Evolutionary conservation across 441 rosid genomes (phyloP).

Genomic region (Adansonia rubrostipa): DNA sequence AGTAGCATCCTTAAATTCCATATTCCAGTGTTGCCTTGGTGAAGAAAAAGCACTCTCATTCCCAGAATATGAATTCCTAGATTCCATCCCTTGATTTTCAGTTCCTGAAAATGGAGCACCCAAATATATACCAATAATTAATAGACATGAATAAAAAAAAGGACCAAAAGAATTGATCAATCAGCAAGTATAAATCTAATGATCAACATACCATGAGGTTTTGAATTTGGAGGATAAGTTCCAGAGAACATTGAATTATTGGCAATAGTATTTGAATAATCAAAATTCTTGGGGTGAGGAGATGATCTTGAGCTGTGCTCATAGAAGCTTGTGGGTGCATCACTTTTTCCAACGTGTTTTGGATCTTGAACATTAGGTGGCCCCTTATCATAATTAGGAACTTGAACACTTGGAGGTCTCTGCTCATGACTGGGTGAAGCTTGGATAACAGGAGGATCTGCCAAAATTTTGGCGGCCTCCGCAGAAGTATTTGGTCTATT

Average conservation of each 20-base stretch:
- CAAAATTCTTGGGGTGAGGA: slow-evolving; percentile 35
- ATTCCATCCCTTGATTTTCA: slow-evolving; percentile 44
- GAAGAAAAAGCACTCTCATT: slow-evolving; percentile 39
- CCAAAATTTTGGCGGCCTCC: slow-evolving; percentile 45
- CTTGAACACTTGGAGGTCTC: slow-evolving; percentile 41
- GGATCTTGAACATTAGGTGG: slow-evolving; percentile 40
- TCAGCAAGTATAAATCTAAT: slow-evolving; percentile 10
- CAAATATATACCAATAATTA: slow-evolving; percentile 22
- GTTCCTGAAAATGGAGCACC: slow-evolving; percentile 45
- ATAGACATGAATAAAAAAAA: not conserved
- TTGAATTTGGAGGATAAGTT: slow-evolving; percentile 38
- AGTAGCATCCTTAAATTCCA: slow-evolving; percentile 88
- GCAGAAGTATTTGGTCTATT: slow-evolving; percentile 66
- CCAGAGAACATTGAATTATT: slow-evolving; percentile 29
- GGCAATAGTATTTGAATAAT: slow-evolving; percentile 35
- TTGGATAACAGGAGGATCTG: slow-evolving; percentile 44
- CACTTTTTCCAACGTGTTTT: slow-evolving; percentile 42
- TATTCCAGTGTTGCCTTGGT: slow-evolving; percentile 61
- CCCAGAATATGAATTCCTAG: slow-evolving; percentile 44
- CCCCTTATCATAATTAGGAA: slow-evolving; percentile 38
- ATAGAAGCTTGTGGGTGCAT: slow-evolving; percentile 39
- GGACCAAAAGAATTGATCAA: not conserved
- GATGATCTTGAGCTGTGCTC: slow-evolving; percentile 42
- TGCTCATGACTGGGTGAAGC: slow-evolving; percentile 32
- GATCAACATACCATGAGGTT: slow-evolving; percentile 53